phyloP scores from a whole-genome alignment of 441 rosid species.

The Mallotus repandus region DNA sequence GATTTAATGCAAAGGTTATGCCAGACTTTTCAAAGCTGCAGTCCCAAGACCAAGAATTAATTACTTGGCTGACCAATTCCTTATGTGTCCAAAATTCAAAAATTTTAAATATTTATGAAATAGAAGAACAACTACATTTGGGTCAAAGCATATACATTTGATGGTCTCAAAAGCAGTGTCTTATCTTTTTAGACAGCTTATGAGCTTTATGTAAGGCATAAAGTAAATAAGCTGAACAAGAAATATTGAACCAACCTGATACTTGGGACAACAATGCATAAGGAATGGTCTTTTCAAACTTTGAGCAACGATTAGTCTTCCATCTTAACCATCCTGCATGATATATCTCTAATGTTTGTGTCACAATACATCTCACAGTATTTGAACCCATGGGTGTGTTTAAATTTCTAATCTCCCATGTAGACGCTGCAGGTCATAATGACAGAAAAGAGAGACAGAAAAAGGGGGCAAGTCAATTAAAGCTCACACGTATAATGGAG shows the following conservation, averaged over 20 bases:
- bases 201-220: not conserved
- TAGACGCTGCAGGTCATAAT: slow-evolving; percentile 64
- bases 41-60: not conserved
- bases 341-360: slow-evolving; percentile 83
- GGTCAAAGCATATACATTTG: not conserved
- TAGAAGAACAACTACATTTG: not conserved
- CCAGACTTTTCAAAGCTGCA: not conserved
- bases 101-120: not conserved
- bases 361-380: slow-evolving; percentile 69
- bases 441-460: slow-evolving; percentile 14
- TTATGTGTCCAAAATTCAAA: not conserved
- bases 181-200: slow-evolving; percentile 1
- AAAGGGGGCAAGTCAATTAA: slow-evolving; percentile 18
- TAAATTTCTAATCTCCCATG: slow-evolving; percentile 91
- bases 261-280: slow-evolving; percentile 87
- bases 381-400: slow-evolving; percentile 65
- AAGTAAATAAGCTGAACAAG: not conserved
- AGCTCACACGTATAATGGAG: not conserved
- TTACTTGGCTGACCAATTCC: not conserved
- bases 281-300: slow-evolving; percentile 86
- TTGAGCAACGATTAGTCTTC: slow-evolving; percentile 72
- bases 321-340: slow-evolving; percentile 74
- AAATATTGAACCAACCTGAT: slow-evolving; percentile 52
- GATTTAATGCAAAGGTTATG: not conserved
- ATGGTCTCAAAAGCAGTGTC: not conserved